phyloP scores from a whole-genome alignment of 306 rosid species.

The Dalbergia cochinchinensis region DNA sequence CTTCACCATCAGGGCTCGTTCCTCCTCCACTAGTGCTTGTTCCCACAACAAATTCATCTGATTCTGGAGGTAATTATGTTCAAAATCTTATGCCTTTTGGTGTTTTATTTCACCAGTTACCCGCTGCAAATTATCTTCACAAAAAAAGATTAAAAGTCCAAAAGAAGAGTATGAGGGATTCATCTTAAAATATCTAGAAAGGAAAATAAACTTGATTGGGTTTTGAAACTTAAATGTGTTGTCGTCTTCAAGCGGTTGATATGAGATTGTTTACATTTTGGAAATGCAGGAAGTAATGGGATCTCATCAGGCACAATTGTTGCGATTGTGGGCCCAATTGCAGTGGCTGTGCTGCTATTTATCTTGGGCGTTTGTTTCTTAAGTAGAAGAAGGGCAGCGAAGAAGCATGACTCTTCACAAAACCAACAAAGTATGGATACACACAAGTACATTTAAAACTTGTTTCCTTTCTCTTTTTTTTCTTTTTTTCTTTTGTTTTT shows the following conservation, averaged over 20 bases:
- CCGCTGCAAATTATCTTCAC: too few species aligned
- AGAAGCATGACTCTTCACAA: constrained; percentile 22
- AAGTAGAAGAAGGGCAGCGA: constrained; percentile 11
- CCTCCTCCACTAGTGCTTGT: not conserved
- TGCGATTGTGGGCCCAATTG: constrained; percentile 43
- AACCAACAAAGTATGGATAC: constrained; percentile 43
- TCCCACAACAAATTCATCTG: not conserved
- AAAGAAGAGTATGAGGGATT: too few species aligned
- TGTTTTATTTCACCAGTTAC: too few species aligned
- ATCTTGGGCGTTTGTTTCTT: constrained; percentile 37
- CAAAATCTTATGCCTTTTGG: not conserved
- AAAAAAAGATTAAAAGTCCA: too few species aligned
- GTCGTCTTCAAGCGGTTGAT: not conserved
- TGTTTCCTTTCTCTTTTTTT: too few species aligned
- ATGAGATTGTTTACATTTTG: not conserved
- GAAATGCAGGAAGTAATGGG: constrained; percentile 35
- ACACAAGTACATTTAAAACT: too few species aligned
- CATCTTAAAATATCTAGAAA: too few species aligned
- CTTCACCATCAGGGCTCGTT: not conserved
- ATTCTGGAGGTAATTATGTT: constrained; percentile 30
- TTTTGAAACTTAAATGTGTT: not conserved
- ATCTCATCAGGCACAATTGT: constrained; percentile 38
- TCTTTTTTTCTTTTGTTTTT: too few species aligned
- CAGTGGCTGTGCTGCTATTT: constrained; percentile 39
- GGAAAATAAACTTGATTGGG: too few species aligned